Percentiles rank a stretch among this genome's conserved stretches.
Evolutionary conservation across 768 basidiomycete species (phyloP).

Genomic region (Flagelloscypha sp.): DNA sequence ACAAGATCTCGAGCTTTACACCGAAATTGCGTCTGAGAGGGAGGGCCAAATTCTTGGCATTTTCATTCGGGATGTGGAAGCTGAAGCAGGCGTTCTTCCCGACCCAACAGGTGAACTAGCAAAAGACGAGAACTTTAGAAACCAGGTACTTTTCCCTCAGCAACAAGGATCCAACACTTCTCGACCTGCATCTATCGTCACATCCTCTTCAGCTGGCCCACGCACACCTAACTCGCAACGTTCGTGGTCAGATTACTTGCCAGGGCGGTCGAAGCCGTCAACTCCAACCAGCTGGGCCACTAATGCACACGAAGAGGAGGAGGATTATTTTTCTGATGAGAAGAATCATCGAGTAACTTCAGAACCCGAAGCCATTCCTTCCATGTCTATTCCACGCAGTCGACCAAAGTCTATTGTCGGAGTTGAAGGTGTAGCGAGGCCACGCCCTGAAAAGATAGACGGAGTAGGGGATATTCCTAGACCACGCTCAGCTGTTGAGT

Average conservation of each 20-base stretch:
- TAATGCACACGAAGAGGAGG: too few relatives aligned
- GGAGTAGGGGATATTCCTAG: background rate
- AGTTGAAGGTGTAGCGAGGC: slow-evolving; percentile 3
- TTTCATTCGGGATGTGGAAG: slow-evolving; percentile 72
- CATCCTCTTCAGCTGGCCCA: slow-evolving; percentile 7
- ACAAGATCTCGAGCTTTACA: slow-evolving; percentile 90
- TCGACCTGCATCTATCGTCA: slow-evolving; percentile 2
- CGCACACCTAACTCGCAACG: slow-evolving; percentile 3
- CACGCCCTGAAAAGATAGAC: background rate
- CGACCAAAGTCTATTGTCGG: background rate
- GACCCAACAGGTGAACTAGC: slow-evolving; percentile 61
- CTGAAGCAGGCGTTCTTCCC: slow-evolving; percentile 30
- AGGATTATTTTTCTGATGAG: too few relatives aligned
- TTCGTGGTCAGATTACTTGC: background rate
- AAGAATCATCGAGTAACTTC: background rate
- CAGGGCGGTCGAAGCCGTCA: too few relatives aligned
- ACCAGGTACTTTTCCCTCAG: slow-evolving; percentile 10
- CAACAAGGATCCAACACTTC: slow-evolving; percentile 4
- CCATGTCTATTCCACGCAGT: slow-evolving; percentile 3
- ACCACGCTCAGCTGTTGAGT: background rate
- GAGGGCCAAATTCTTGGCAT: slow-evolving; percentile 67
- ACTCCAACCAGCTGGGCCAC: too few relatives aligned
- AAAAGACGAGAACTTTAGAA: slow-evolving; percentile 17
- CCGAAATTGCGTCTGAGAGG: slow-evolving; percentile 60
- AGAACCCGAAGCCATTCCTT: slow-evolving; percentile 1